Evolutionary conservation across 805 yeast species (phyloP).

Genomic region (Yamadazyma phyllophila): DNA sequence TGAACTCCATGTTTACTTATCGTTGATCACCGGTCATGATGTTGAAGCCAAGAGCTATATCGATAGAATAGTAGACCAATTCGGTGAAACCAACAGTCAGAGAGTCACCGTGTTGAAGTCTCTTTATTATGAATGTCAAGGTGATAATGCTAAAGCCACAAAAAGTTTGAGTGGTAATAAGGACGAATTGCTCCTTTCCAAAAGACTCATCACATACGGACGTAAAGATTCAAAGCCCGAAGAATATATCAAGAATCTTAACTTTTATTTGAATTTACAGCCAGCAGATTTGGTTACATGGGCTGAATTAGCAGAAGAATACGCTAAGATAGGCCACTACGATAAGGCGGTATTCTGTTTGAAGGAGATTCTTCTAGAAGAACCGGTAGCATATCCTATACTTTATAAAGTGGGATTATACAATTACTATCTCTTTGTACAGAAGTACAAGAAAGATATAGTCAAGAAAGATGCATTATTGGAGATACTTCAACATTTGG

Average conservation of each 20-base stretch:
- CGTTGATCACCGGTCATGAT: constrained; percentile 61
- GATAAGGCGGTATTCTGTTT: constrained; percentile 64
- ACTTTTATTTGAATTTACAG: constrained; percentile 53
- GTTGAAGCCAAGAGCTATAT: constrained; percentile 66
- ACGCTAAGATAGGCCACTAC: constrained; percentile 57
- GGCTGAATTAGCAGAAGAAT: constrained; percentile 73
- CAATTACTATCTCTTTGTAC: constrained; percentile 30
- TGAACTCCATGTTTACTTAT: constrained; percentile 70
- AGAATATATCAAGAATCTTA: constrained; percentile 55
- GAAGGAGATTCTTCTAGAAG: constrained; percentile 66
- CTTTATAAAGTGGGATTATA: constrained; percentile 58
- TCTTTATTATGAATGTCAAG: constrained; percentile 55
- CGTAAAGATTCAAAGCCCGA: constrained; percentile 21
- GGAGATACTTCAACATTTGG: constrained; percentile 23
- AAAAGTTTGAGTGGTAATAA: constrained; percentile 26
- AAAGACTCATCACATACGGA: constrained; percentile 36
- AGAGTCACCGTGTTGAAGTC: constrained; percentile 56
- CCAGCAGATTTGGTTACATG: constrained; percentile 79
- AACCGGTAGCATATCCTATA: constrained; percentile 68
- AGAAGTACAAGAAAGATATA: constrained; percentile 6
- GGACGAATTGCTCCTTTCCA: constrained; percentile 36
- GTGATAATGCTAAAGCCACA: constrained; percentile 30
- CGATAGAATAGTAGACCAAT: constrained; percentile 64
- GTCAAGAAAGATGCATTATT: constrained; percentile 31
- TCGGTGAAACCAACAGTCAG: constrained; percentile 49